Conservation (phyloP, 2,329 filamentous ascomycete genomes). For the Alternaria postmessia region DNA sequence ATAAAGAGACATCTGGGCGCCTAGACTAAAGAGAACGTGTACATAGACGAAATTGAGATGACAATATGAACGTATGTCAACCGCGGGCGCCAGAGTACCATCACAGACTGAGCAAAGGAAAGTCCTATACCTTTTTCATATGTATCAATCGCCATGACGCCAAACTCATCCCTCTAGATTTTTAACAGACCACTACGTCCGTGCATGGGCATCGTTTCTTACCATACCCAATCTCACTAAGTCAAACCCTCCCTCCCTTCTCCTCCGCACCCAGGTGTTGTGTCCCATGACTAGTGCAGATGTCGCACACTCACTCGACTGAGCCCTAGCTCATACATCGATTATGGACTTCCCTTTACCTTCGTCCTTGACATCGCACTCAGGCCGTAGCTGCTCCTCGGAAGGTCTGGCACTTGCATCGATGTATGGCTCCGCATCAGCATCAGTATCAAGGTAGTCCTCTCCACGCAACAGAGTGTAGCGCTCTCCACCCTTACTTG, state of each 20-base stretch:
- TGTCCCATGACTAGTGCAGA: background rate
- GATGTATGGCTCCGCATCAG: constrained; percentile 20
- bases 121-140: background rate
- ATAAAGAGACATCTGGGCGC: background rate
- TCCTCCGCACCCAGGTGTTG: background rate
- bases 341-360: constrained; percentile 18
- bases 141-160: background rate
- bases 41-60: background rate
- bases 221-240: background rate
- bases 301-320: background rate
- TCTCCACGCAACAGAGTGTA: constrained; percentile 31
- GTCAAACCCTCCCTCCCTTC: background rate
- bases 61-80: background rate
- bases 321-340: constrained; percentile 11
- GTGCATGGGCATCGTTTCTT: background rate
- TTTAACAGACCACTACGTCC: background rate
- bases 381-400: constrained; percentile 14
- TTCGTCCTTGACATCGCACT: constrained; percentile 14
- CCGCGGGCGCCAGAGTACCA: background rate
- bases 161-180: background rate
- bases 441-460: constrained; percentile 26
- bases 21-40: background rate
- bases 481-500: constrained; percentile 10
- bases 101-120: background rate
- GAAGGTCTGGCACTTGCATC: constrained; percentile 10